These are phyloP conservation scores for Mycogone perniciosa DNA, from an alignment of 2,329 filamentous ascomycete genomes.

Conservation along the genomic window DNA sequence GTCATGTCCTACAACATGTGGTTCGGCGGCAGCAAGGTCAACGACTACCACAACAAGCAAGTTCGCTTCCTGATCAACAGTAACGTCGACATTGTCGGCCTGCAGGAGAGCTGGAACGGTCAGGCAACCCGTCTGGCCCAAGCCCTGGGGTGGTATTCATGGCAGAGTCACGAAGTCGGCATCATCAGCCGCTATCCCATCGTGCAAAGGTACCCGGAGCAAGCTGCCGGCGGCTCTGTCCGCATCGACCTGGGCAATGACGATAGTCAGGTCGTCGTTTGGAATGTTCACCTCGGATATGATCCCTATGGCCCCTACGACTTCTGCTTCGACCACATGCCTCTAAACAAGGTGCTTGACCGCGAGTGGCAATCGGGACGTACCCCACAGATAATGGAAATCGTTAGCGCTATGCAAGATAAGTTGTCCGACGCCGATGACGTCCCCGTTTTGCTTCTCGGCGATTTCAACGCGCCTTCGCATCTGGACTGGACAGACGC, in stretches of 20 bases:
- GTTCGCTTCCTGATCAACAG: slow-evolving; percentile 27
- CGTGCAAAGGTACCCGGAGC: slow-evolving; percentile 20
- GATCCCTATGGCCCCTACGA: slow-evolving; percentile 38
- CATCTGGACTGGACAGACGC: slow-evolving; percentile 36
- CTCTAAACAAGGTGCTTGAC: slow-evolving; percentile 26
- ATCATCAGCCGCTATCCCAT: slow-evolving; percentile 37
- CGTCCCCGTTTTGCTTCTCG: slow-evolving; percentile 31
- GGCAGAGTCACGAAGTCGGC: slow-evolving; percentile 28
- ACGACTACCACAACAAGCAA: slow-evolving; percentile 34
- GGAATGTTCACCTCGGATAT: slow-evolving; percentile 31
- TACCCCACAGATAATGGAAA: slow-evolving; percentile 32
- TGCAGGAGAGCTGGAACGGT: slow-evolving; percentile 30
- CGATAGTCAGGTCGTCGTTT: slow-evolving; percentile 27
- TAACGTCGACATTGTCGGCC: slow-evolving; percentile 30
- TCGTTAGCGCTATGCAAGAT: slow-evolving; percentile 26
- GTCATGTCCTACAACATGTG: slow-evolving; percentile 36
- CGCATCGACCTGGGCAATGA: slow-evolving; percentile 30
- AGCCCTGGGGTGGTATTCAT: slow-evolving; percentile 34
- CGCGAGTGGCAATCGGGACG: slow-evolving; percentile 32
- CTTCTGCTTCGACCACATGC: slow-evolving; percentile 33
- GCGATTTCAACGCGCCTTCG: slow-evolving; percentile 39
- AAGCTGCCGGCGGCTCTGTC: slow-evolving; percentile 25
- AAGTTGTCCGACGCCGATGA: slow-evolving; percentile 26
- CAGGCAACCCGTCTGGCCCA: slow-evolving; percentile 28
- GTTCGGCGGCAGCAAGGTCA: slow-evolving; percentile 31